Conservation (phyloP, 1,139 yeast genomes). For the Hyphopichia buzzinii region DNA sequence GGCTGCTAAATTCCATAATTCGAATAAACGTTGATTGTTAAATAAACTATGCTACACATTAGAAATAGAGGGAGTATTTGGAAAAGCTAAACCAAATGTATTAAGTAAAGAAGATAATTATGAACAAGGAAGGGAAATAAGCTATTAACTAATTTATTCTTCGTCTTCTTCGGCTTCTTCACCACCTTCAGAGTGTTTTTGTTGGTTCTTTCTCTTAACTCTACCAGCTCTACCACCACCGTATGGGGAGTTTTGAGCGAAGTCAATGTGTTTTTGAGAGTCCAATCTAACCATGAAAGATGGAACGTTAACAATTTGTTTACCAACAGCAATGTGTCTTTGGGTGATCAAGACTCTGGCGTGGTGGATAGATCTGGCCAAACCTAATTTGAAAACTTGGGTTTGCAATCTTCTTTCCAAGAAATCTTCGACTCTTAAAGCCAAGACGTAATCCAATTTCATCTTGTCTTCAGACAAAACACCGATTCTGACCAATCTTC, state of each 20-base stretch:
- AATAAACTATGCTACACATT: conserved; percentile 10
- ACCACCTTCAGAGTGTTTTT: conserved; percentile 50
- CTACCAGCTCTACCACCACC: conserved; percentile 99
- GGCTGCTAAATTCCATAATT: neutral
- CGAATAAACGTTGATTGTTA: neutral
- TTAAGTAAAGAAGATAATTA: conserved; percentile 2
- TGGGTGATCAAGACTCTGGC: conserved; percentile 98
- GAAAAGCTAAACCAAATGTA: conserved; percentile 7
- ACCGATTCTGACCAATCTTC: conserved; percentile 98
- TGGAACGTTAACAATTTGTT: conserved; percentile 98
- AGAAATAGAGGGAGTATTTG: conserved; percentile 4
- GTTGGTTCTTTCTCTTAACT: conserved; percentile 96
- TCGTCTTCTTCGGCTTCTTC: conserved; percentile 67
- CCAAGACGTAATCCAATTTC: conserved; percentile 99
- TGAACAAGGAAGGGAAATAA: conserved; percentile 1
- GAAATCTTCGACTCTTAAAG: conserved; percentile 98
- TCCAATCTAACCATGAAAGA: conserved; percentile 99
- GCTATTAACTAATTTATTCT: conserved; percentile 41
- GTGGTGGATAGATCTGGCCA: conserved; percentile 99
- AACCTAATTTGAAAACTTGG: conserved; percentile 99
- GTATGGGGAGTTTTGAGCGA: conserved; percentile 98
- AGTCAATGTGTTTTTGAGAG: conserved; percentile 99
- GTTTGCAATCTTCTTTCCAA: conserved; percentile 99
- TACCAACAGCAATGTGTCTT: conserved; percentile 99
- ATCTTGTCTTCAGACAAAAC: conserved; percentile 98